Percentiles rank a stretch among this genome's conserved stretches.
phyloP scores from a whole-genome alignment of 1,284 basidiomycete species.

The Malassezia furfur region DNA sequence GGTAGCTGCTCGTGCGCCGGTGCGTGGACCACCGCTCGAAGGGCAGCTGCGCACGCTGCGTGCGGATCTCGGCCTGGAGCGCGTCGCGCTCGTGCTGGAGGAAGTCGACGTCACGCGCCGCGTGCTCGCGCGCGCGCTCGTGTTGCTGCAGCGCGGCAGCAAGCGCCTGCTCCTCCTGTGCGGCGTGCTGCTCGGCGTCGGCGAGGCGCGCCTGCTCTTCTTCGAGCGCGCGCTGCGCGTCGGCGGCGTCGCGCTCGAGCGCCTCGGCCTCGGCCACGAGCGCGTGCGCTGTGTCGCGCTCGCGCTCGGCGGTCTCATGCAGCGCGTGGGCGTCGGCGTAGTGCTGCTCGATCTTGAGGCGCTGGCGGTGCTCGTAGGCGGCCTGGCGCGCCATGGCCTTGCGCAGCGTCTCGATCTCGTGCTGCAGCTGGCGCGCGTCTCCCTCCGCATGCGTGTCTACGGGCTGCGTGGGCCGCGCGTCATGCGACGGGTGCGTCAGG shows the following conservation, averaged over 20 bases:
- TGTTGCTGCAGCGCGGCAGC: neutral
- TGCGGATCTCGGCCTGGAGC: neutral
- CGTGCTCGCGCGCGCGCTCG: neutral
- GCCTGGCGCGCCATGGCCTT: too few relatives aligned
- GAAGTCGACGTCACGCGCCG: neutral
- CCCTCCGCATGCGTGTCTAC: too few relatives aligned
- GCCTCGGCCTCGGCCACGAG: too few relatives aligned
- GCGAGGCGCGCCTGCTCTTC: neutral
- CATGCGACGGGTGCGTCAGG: neutral
- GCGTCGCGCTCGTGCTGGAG: neutral
- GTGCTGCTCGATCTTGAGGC: too few relatives aligned
- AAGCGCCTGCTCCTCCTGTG: neutral
- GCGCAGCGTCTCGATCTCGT: too few relatives aligned
- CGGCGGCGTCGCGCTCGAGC: too few relatives aligned
- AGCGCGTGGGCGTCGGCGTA: too few relatives aligned
- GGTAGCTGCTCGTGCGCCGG: constrained; percentile 1
- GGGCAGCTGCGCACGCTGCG: neutral
- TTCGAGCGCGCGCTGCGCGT: neutral
- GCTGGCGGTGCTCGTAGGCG: too few relatives aligned
- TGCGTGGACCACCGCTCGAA: neutral
- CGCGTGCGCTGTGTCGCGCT: too few relatives aligned
- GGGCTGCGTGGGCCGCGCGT: too few relatives aligned
- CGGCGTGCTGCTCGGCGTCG: neutral
- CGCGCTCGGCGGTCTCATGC: too few relatives aligned
- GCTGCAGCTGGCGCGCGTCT: too few relatives aligned